phyloP scores from a whole-genome alignment of 176 grass and related monocot species.

The Hsuehochloa calcarea region DNA sequence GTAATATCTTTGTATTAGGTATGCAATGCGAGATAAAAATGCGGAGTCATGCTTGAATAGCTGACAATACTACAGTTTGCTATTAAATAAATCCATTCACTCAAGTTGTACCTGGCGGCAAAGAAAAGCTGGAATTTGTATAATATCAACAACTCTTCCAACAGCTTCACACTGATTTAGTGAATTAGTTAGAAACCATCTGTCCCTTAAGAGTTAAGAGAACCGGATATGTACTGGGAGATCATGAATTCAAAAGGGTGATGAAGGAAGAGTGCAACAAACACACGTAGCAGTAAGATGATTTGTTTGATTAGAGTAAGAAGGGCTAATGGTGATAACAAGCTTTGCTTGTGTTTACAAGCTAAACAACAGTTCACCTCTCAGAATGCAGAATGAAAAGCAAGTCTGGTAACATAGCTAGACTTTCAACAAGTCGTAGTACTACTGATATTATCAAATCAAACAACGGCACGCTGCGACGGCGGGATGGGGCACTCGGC shows the following conservation, averaged over 20 bases:
- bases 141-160: constrained; percentile 93
- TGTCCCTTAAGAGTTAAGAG: constrained; percentile 7
- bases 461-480: too few species aligned
- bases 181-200: constrained; percentile 29
- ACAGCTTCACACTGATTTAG: constrained; percentile 83
- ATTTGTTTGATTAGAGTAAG: not conserved
- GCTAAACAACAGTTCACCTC: not conserved
- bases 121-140: constrained; percentile 97
- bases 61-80: not conserved
- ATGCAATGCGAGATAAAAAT: not conserved
- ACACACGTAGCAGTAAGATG: not conserved
- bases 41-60: constrained; percentile 13
- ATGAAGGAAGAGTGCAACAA: not conserved
- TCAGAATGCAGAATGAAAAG: not conserved
- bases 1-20: constrained; percentile 23
- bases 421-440: too few species aligned
- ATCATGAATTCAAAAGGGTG: constrained; percentile 5
- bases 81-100: not conserved
- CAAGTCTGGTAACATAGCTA: not conserved
- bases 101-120: constrained; percentile 75
- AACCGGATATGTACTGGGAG: not conserved
- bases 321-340: not conserved
- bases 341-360: not conserved
- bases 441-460: too few species aligned
- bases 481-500: too few species aligned